Evolutionary conservation across 768 basidiomycete genomes (phyloP), one percentile per base, ranked within the genome.

Genomic region (Tephrocybe rancida): DNA sequence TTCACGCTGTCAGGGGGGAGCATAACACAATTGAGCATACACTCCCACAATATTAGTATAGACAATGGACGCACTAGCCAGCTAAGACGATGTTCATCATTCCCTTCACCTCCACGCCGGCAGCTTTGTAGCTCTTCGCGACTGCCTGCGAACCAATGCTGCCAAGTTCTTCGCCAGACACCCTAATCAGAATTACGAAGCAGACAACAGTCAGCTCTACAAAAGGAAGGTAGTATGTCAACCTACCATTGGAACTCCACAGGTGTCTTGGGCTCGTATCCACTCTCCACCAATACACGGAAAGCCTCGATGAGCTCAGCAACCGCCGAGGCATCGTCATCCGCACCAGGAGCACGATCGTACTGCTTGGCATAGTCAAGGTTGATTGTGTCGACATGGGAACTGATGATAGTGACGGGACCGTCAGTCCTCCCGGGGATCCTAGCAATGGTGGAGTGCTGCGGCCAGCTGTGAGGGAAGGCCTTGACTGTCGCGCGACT

Each of bases 241-340:
- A 53, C 55, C 0, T 72, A 81, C 79, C 77, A 81, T 45, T 79
- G 78, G 55, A 79, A 79, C 50, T 81, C 77, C 27, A 81, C 62
- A 21, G 78, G 70, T 22, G 68, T 73, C 8, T 62, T 64, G 0
- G 78, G 79, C 32, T 61, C 65, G 61, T 74, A 79, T n/a, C 66
- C 71, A 22, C 72, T 61, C 0, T 70, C 73, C 22, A 80, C 44
- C 29, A 81, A 67, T 2, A 70, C 66, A 24, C 78, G 70, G 55
- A 76, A 73, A 3, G 73, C 67, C 60, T 81, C 78, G 8, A 81
- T 66, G 34, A 79, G 70, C 45, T 76, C 76, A 8, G 78, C 73
- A 21, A 70, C 70, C 11, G 79, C 79, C n/a, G 74, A 72, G 10
- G 70, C 73, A 32, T 72, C 70, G 50, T 74, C 75, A 45, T 76